Evolutionary conservation across 75 land plant species (phyloP), one percentile per base, ranked within the genome.

Genomic region (Gnetum montanum): DNA sequence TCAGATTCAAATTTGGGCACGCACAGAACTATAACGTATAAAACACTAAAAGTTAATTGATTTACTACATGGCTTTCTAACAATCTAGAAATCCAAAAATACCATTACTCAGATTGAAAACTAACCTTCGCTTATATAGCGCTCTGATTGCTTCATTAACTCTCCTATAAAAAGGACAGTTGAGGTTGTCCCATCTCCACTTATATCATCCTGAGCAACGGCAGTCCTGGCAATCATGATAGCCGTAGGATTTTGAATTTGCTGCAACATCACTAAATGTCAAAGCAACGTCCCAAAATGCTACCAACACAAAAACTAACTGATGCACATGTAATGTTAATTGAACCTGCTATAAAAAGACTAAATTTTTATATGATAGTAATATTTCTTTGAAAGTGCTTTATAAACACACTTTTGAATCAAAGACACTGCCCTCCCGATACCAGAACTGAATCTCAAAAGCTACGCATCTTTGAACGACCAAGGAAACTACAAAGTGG

Each of bases 211-310:
- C 64, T 94, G 98, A 1, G 98, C 98, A 49, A 94, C 96, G 41
- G 98, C 98, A 25, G 98, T 94, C 34, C 98, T 72, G 4, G 98
- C 98, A 52, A 94, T 94, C 98, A 94, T 94, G 1, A 94, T 94
- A 3, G 98, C 98, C 11, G 98, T 94, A 4, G 98, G 96, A 36
- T 83, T 94, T 70, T 94, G 98, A 63, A 94, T 94, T 86, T 94
- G 98, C 97, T 90, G 76, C 49, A 65, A 19, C 6, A 4, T 28
- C 23, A 41, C n/a, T n/a, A n/a, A 28, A 58, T n/a, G n/a, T n/a
- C n/a, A n/a, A n/a, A n/a, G n/a, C n/a, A 22, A 51, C n/a, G n/a
- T n/a, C n/a, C n/a, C n/a, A n/a, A n/a, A n/a, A n/a, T n/a, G n/a
- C n/a, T n/a, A n/a, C n/a, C n/a, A n/a, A n/a, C n/a, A n/a, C n/a